phyloP scores from a whole-genome alignment of 1,139 yeast species.

The Debaryomycetaceae sp. region DNA sequence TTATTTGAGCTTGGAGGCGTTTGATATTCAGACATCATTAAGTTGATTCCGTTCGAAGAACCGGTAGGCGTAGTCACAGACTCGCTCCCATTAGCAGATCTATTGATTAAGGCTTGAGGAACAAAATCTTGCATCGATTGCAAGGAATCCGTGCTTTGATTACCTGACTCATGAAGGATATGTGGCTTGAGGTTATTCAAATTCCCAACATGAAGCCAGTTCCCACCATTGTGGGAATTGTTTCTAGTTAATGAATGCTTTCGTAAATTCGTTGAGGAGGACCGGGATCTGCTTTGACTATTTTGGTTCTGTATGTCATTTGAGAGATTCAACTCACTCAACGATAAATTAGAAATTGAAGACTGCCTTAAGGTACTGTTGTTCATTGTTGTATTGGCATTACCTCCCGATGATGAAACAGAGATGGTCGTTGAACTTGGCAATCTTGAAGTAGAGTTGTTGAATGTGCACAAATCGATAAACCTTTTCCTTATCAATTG shows the following conservation, averaged over 20 bases:
- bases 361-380: conserved; percentile 23
- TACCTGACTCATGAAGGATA: conserved; percentile 17
- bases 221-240: conserved; percentile 34
- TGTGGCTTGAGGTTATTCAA: conserved; percentile 32
- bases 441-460: conserved; percentile 12
- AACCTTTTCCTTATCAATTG: conserved; percentile 43
- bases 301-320: conserved; percentile 20
- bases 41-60: conserved; percentile 17
- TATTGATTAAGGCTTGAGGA: conserved; percentile 37
- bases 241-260: conserved; percentile 46
- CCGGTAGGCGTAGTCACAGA: conserved; percentile 4
- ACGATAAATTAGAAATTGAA: conserved; percentile 40
- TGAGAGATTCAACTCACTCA: conserved; percentile 38
- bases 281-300: conserved; percentile 17
- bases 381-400: background rate
- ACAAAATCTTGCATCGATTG: conserved; percentile 46
- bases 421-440: conserved; percentile 29
- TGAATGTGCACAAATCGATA: conserved; percentile 35
- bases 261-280: conserved; percentile 32
- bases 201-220: conserved; percentile 49
- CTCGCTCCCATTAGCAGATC: conserved; percentile 19
- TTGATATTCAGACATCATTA: conserved; percentile 43
- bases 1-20: conserved; percentile 43
- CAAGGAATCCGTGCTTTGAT: conserved; percentile 40
- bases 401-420: conserved; percentile 11